Percentiles rank a stretch among this genome's conserved stretches.
Evolutionary conservation across 108 stramenopile species (phyloP).

Genomic region (Discostella stelligeroides): DNA sequence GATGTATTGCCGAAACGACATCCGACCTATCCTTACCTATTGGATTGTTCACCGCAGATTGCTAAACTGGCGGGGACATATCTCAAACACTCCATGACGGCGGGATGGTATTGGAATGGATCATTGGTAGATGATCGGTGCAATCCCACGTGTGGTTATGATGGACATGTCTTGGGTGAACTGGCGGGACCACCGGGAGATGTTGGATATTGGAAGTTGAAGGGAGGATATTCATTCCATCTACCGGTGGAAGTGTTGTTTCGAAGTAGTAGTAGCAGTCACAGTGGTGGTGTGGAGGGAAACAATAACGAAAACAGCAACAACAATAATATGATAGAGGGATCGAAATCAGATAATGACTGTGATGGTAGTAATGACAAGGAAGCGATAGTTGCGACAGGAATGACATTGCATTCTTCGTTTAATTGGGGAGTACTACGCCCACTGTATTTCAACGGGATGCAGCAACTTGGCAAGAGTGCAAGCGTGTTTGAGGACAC

Average conservation of each 20-base stretch:
- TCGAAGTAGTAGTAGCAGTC: conserved; percentile 16
- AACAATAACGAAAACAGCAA: too few species aligned
- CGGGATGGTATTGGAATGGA: conserved; percentile 63
- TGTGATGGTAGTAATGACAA: not conserved
- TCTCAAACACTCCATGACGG: conserved; percentile 65
- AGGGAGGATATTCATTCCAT: conserved; percentile 65
- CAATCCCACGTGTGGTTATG: conserved; percentile 68
- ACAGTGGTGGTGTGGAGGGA: too few species aligned
- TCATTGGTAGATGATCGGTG: conserved; percentile 51
- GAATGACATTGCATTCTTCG: conserved; percentile 64
- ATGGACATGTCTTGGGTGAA: conserved; percentile 58
- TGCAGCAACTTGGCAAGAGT: conserved; percentile 51
- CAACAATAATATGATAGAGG: too few species aligned
- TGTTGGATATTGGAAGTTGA: conserved; percentile 70
- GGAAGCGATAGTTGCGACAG: conserved; percentile 19
- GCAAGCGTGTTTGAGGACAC: conserved; percentile 21
- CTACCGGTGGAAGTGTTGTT: conserved; percentile 42
- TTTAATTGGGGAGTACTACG: conserved; percentile 55
- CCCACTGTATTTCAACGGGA: conserved; percentile 62
- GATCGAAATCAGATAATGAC: too few species aligned
- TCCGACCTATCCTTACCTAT: conserved; percentile 58
- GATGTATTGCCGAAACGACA: conserved; percentile 75
- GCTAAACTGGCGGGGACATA: conserved; percentile 60
- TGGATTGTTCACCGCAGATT: conserved; percentile 77
- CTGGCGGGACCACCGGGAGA: conserved; percentile 81